Percentiles rank a stretch among this genome's conserved stretches.
phyloP scores from a whole-genome alignment of 805 yeast genomes.

The Citeromyces nyonsensis region DNA sequence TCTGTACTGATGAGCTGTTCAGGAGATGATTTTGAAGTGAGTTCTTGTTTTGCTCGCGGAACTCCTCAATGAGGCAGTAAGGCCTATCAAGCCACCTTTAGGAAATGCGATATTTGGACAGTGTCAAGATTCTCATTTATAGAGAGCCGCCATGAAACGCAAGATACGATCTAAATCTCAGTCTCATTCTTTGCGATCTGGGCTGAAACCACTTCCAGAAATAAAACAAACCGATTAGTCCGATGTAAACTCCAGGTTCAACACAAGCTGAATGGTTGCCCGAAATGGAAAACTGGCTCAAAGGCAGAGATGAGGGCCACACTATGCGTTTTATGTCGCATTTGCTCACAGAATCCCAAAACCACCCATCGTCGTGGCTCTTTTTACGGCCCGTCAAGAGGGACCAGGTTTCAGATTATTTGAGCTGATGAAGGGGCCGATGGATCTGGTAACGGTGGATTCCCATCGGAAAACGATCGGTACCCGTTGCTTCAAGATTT shows the following conservation, averaged over 20 bases:
- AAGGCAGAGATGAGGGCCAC: constrained; percentile 87
- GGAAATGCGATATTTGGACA: constrained; percentile 73
- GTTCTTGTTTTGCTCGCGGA: too few species aligned
- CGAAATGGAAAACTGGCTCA: constrained; percentile 96
- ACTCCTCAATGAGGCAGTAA: too few species aligned
- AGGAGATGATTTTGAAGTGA: too few species aligned
- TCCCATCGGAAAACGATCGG: constrained; percentile 81
- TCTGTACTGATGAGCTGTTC: too few species aligned
- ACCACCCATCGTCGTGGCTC: constrained; percentile 97
- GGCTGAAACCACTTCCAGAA: constrained; percentile 59
- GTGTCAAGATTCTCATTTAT: constrained; percentile 74
- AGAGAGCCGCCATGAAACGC: constrained; percentile 80
- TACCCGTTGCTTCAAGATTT: constrained; percentile 87
- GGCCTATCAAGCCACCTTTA: too few species aligned
- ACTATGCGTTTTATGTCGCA: constrained; percentile 89
- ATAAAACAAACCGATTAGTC: constrained; percentile 39
- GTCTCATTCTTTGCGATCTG: constrained; percentile 71
- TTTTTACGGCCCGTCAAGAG: constrained; percentile 84
- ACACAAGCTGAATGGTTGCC: constrained; percentile 95
- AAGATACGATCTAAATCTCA: constrained; percentile 70
- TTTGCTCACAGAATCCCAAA: constrained; percentile 73
- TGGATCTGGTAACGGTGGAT: constrained; percentile 96
- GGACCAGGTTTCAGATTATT: constrained; percentile 92
- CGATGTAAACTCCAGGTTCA: constrained; percentile 78
- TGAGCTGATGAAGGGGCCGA: constrained; percentile 92